Percentiles rank a stretch among this genome's conserved stretches.
Evolutionary conservation across 345 rosid genomes (phyloP).

Genomic region (Linum tenue): DNA sequence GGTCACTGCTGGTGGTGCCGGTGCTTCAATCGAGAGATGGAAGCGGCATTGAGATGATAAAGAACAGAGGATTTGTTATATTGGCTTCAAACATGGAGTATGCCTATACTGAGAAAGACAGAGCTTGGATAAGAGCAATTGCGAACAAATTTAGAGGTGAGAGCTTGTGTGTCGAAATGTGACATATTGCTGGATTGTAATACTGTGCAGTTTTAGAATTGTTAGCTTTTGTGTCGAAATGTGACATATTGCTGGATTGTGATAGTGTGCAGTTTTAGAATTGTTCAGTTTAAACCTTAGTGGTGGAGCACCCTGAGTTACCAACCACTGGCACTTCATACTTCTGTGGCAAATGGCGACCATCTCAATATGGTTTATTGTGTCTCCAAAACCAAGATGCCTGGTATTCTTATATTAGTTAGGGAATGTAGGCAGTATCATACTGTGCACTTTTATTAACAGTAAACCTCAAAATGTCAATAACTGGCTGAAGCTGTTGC

Average conservation of each 20-base stretch:
- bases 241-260: slow-evolving; percentile 9
- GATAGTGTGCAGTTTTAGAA: slow-evolving; percentile 19
- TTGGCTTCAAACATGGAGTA: slow-evolving; percentile 66
- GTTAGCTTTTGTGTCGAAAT: slow-evolving; percentile 19
- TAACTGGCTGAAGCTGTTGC: not conserved
- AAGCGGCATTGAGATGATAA: slow-evolving; percentile 18
- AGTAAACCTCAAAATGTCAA: too few relatives aligned
- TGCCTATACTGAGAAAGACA: slow-evolving; percentile 72
- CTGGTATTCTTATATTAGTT: not conserved
- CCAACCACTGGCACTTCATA: not conserved
- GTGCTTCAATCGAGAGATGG: slow-evolving; percentile 25
- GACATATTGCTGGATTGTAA: slow-evolving; percentile 5
- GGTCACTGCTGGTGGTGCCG: slow-evolving; percentile 61
- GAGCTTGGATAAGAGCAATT: slow-evolving; percentile 75
- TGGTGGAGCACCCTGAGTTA: not conserved
- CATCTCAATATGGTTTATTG: not conserved
- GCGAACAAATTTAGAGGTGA: slow-evolving; percentile 60
- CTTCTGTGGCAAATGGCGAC: not conserved
- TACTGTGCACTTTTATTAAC: too few relatives aligned
- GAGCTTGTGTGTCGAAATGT: slow-evolving; percentile 16
- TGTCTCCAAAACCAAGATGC: not conserved
- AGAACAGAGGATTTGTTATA: slow-evolving; percentile 47
- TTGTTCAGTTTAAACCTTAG: slow-evolving; percentile 18
- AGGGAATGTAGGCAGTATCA: not conserved
- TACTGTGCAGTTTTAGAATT: slow-evolving; percentile 27